Evolutionary conservation across 2,329 filamentous ascomycete genomes (phyloP).

Genomic region (Colletotrichum navitas): DNA sequence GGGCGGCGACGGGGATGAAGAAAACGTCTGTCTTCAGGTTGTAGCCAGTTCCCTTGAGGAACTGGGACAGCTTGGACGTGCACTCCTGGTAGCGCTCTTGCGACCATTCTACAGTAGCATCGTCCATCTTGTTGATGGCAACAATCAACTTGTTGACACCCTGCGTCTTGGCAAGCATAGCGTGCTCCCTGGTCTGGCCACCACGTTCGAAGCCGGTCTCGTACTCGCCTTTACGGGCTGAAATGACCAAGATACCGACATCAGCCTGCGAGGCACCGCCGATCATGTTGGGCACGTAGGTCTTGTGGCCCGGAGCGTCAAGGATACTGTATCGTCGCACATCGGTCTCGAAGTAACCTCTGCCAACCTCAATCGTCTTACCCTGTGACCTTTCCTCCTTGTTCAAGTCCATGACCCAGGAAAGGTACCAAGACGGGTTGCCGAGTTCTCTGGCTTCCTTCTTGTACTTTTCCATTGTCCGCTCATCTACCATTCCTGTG

Average conservation of each 20-base stretch:
- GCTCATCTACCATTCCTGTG: constrained; percentile 99
- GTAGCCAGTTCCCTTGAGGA: constrained; percentile 93
- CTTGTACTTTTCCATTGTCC: constrained; percentile 98
- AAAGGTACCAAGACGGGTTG: constrained; percentile 98
- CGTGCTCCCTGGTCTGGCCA: constrained; percentile 96
- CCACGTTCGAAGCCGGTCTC: constrained; percentile 98
- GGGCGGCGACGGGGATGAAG: constrained; percentile 97
- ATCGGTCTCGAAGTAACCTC: constrained; percentile 96
- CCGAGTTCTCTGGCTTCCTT: constrained; percentile 95
- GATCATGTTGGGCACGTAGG: constrained; percentile 98
- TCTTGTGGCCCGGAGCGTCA: constrained; percentile 97
- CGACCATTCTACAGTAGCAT: constrained; percentile 95
- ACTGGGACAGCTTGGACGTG: constrained; percentile 85
- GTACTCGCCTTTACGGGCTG: constrained; percentile 96
- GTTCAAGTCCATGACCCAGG: constrained; percentile 97
- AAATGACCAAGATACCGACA: constrained; percentile 95
- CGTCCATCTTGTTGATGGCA: constrained; percentile 99
- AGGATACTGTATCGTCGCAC: constrained; percentile 97
- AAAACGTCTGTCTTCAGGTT: constrained; percentile 93
- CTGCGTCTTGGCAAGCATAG: constrained; percentile 97
- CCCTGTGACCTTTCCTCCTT: constrained; percentile 97
- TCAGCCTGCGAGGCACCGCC: constrained; percentile 94
- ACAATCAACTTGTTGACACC: constrained; percentile 97
- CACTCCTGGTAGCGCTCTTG: constrained; percentile 94
- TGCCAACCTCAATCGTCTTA: constrained; percentile 97